Evolutionary conservation across 2,329 filamentous ascomycete genomes (phyloP).

Genomic region (Diaporthe vaccinii): DNA sequence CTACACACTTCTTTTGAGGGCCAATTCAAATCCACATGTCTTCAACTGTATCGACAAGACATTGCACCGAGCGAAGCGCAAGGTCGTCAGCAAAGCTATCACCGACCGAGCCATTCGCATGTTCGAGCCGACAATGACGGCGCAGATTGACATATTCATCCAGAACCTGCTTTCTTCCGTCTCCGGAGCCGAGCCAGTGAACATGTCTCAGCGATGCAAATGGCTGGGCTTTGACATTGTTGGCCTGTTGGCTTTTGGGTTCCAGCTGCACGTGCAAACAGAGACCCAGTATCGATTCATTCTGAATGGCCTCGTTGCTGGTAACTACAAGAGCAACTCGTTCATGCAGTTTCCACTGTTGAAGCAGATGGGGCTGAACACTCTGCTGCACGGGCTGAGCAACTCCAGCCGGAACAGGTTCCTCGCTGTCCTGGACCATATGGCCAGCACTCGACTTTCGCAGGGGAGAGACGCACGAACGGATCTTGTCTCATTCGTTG

Average conservation of each 20-base stretch:
- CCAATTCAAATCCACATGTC: not conserved
- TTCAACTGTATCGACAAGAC: slow-evolving; percentile 26
- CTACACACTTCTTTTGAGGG: not conserved
- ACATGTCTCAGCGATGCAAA: slow-evolving; percentile 41
- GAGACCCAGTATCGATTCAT: slow-evolving; percentile 35
- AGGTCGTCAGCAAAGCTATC: slow-evolving; percentile 35
- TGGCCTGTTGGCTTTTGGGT: slow-evolving; percentile 42
- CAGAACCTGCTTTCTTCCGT: not conserved
- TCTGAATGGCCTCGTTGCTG: slow-evolving; percentile 26
- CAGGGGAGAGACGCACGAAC: slow-evolving; percentile 50
- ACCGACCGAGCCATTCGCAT: slow-evolving; percentile 41
- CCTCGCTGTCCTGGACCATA: slow-evolving; percentile 27
- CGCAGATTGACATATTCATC: slow-evolving; percentile 43
- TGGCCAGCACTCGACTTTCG: slow-evolving; percentile 37
- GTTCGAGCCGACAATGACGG: slow-evolving; percentile 44
- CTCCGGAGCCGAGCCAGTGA: slow-evolving; percentile 6
- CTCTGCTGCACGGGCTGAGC: slow-evolving; percentile 7
- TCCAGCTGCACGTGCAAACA: slow-evolving; percentile 41
- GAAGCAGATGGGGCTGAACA: slow-evolving; percentile 37
- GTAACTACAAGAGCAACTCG: slow-evolving; percentile 36
- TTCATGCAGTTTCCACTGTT: slow-evolving; percentile 43
- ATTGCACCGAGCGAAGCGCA: not conserved
- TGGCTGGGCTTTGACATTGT: slow-evolving; percentile 41
- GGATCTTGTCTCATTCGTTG: slow-evolving; percentile 64
- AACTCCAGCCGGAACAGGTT: slow-evolving; percentile 32